Base-by-base conservation (phyloP, 2,329 filamentous ascomycete genomes). In the Monosporascus cannonballus region DNA sequence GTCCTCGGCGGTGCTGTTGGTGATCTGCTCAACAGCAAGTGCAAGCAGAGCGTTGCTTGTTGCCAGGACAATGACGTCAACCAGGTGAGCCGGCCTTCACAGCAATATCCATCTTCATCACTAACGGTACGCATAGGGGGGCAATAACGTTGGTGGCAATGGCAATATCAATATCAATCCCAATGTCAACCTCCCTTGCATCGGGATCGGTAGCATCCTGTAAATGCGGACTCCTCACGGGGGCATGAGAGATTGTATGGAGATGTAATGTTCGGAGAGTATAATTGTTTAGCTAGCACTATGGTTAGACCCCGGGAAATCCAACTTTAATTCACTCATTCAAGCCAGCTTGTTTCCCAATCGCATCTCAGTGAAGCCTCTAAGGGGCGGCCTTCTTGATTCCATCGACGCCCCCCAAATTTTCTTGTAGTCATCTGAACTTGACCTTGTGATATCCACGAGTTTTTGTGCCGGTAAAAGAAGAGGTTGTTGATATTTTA, bases 251-350 rank as follows among this genome's bases (percentile, higher is more conserved):
- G 63, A 61, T 20, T 22, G 5, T 59, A 55, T 56, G 54, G 59
- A 52, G 57, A 54, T 61, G 60, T 65, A 61, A 64, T 64, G 52
- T 56, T 45, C 54, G 59, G 50, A 49, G 60, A 59, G 60, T 59
- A 56, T 56, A 58, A 48, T 54, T 47, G 51, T 55, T 50, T 53
- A 56, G 38, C 27, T 58, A 55, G 56, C 24, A 59, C 53, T 48
- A 60, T 56, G 51, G 58, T 55, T 61, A 59, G 54, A 47, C 15
- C 20, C 52, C 30, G 45, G 45, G 59, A 49, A 63, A 56, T 61
- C 64, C 48, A 67, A 67, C 64, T 66, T 66, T 61, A 17, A 62
- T 63, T 65, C 64, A 54, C 59, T 67, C 64, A 52, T 64, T 67
- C 30, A 46, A 25, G n/a, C 8, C 22, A 17, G 41, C n/a, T 3